Evolutionary conservation across 345 rosid genomes (phyloP).

Genomic region (Lenwebbia sp.): DNA sequence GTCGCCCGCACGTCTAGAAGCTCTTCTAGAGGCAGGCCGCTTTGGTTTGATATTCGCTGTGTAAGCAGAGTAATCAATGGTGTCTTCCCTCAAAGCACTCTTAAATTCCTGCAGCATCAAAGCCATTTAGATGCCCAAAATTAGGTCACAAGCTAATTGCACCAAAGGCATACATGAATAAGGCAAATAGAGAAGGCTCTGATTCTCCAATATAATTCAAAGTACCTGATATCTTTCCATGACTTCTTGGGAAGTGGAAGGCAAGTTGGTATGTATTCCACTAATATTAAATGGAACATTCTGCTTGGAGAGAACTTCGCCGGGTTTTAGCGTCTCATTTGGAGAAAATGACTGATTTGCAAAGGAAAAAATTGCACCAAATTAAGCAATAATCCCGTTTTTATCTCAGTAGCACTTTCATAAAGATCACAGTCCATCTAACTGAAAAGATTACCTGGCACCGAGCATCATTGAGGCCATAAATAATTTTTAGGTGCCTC

Average conservation of each 20-base stretch:
- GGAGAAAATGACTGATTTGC: constrained; percentile 70
- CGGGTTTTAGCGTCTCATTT: constrained; percentile 65
- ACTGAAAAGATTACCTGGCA: constrained; percentile 60
- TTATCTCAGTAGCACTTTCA: not conserved
- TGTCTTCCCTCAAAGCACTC: constrained; percentile 78
- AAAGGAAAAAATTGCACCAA: not conserved
- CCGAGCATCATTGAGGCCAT: constrained; percentile 79
- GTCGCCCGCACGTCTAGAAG: constrained; percentile 13
- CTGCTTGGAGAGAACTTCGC: constrained; percentile 70
- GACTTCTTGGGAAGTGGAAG: constrained; percentile 59
- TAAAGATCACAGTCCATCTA: not conserved
- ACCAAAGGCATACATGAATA: not conserved
- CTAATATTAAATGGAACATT: constrained; percentile 56
- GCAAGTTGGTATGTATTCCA: constrained; percentile 37
- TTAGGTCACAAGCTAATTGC: not conserved
- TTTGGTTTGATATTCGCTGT: constrained; percentile 83
- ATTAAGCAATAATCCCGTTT: not conserved
- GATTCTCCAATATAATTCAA: not conserved
- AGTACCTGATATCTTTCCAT: constrained; percentile 75
- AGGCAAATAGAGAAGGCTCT: not conserved
- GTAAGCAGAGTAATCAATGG: constrained; percentile 63
- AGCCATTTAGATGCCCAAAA: not conserved
- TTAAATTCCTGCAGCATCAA: constrained; percentile 58
- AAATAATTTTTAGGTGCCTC: constrained; percentile 78
- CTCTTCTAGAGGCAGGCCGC: constrained; percentile 48